A percentile compares a stretch with the other conserved stretches of the same genome.
phyloP scores from a whole-genome alignment of 345 rosid species.

The Pistacia integerrima region DNA sequence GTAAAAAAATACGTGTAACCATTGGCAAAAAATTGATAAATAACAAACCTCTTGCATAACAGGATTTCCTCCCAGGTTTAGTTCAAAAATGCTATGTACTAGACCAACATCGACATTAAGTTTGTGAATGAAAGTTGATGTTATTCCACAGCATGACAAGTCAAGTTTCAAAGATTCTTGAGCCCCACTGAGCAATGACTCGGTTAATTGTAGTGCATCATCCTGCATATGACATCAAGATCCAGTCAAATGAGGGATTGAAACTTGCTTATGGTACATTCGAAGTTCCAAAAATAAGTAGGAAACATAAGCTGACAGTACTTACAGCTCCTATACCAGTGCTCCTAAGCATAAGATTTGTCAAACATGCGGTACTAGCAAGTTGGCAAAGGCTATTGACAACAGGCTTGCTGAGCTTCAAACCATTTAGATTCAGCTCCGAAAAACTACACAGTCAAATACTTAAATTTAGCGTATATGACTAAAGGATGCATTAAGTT shows the following conservation, averaged over 20 bases:
- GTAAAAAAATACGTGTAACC: neutral
- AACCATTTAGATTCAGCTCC: slow-evolving; percentile 75
- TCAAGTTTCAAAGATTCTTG: slow-evolving; percentile 76
- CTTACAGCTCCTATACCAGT: slow-evolving; percentile 82
- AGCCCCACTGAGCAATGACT: slow-evolving; percentile 47
- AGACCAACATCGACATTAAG: slow-evolving; percentile 38
- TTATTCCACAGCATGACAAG: slow-evolving; percentile 70
- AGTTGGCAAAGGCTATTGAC: slow-evolving; percentile 69
- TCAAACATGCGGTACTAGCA: slow-evolving; percentile 59
- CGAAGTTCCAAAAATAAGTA: neutral
- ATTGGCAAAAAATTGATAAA: neutral
- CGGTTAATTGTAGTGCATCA: slow-evolving; percentile 59
- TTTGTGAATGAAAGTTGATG: slow-evolving; percentile 43
- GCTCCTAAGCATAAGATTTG: slow-evolving; percentile 73
- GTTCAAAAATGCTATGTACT: slow-evolving; percentile 55
- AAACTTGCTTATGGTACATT: neutral
- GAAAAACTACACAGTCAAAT: slow-evolving; percentile 55
- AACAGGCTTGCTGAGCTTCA: slow-evolving; percentile 71
- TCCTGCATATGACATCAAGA: slow-evolving; percentile 49
- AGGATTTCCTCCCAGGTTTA: slow-evolving; percentile 76
- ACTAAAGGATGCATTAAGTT: slow-evolving; percentile 14
- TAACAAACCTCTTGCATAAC: slow-evolving; percentile 67
- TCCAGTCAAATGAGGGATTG: slow-evolving; percentile 14
- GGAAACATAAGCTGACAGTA: slow-evolving; percentile 3
- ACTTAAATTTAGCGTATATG: neutral